Percentiles rank a stretch among this genome's conserved stretches.
These are phyloP conservation scores for Deakozyma indianensis DNA, from an alignment of 805 yeast genomes.

Conservation along the genomic window DNA sequence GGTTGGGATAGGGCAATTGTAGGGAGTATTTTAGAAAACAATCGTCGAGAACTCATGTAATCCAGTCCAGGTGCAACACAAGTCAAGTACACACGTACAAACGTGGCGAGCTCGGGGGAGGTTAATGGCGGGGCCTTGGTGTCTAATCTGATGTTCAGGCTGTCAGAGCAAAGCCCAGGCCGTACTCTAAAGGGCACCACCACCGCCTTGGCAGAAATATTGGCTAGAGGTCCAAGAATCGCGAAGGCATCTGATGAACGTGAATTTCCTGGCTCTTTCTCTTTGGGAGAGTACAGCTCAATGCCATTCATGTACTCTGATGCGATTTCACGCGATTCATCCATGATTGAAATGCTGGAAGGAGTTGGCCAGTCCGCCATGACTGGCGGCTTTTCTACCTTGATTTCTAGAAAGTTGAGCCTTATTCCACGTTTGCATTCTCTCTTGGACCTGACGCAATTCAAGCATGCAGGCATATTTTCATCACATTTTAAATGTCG, in stretches of 20 bases:
- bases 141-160: constrained; percentile 2
- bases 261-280: not conserved
- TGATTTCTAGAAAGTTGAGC: constrained; percentile 8
- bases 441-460: constrained; percentile 6
- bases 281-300: not conserved
- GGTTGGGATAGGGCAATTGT: constrained; percentile 3
- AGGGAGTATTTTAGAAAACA: constrained; percentile 3
- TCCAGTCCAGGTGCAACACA: constrained; percentile 2
- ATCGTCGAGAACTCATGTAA: constrained; percentile 1
- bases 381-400: constrained; percentile 4
- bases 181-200: not conserved
- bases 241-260: not conserved
- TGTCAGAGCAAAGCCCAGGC: not conserved
- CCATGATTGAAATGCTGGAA: constrained; percentile 1
- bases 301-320: constrained; percentile 3
- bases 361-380: not conserved
- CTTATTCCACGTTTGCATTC: constrained; percentile 6
- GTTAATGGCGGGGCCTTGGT: not conserved
- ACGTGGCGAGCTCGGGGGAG: constrained; percentile 1
- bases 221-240: not conserved
- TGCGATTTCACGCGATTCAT: constrained; percentile 4
- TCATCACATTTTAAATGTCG: constrained; percentile 8
- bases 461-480: constrained; percentile 4
- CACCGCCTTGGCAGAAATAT: not conserved
- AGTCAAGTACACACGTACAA: constrained; percentile 1